Evolutionary conservation across 139 green algal genomes (phyloP), one percentile per base, ranked within the genome.

Genomic region (Chlamydomonas sp.): DNA sequence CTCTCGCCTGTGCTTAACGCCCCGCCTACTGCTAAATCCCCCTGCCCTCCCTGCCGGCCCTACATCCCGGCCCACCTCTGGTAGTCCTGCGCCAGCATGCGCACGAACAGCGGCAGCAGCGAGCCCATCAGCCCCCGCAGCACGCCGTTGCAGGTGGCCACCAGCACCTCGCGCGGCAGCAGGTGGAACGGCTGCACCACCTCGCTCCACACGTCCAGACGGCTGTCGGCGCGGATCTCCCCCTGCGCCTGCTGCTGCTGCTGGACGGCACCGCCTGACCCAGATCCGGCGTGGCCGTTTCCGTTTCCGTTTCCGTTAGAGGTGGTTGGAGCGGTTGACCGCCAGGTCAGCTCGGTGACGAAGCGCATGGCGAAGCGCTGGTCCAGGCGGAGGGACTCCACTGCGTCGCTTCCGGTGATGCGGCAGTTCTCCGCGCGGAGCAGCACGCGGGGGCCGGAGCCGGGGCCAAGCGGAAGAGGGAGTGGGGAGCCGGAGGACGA

Each of bases 71-170:
- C 69, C 79, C 86, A 90, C 79, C 10, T 63, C 49, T 91, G 68
- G 80, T 94, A 95, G 84, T 95, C 93, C 2, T 89, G 74, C 10
- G 87, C 87, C 20, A 95, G 87, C 78, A 92, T 79, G 15, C 89
- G 78, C 89, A 95, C 79, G 79, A 97, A 97, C 61, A 92, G 68
- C 0, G 94, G 94, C 66, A 97, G 90, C 72, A 97, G 92, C 2
- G 80, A 88, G 63, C 69, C 77, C 49, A 96, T 87, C 14, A 95
- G 86, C 0, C 87, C 88, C 0, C 49, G 60, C 69, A 97, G 83
- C 75, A 97, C 93, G 6, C 85, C 86, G 62, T 95, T 96, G 77
- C 94, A 95, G 10, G 88, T 92, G 72, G 49, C 85, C 79, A 59
- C 31, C 78, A 97, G 81, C 61, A 94, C 71, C 20, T 91, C 80